A percentile compares a stretch with the other conserved stretches of the same genome.
These are phyloP conservation scores for Mortierella sp. DNA, from an alignment of 371 early-diverging fungal species.

Conservation along the genomic window DNA sequence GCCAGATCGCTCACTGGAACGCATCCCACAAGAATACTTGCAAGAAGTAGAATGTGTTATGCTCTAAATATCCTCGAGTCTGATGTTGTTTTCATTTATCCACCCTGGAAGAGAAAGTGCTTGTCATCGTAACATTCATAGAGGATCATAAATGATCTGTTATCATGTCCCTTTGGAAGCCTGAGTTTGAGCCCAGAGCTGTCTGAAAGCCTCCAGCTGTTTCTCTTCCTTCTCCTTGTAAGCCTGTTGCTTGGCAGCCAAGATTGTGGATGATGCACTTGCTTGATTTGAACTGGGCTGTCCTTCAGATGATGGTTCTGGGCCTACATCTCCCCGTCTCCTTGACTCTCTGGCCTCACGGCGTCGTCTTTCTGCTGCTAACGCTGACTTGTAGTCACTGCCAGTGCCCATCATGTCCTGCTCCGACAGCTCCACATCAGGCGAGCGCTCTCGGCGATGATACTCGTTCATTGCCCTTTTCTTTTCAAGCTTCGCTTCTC, in stretches of 20 bases:
- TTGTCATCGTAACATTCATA: neutral
- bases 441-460: slow-evolving; percentile 75
- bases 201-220: slow-evolving; percentile 55
- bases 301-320: neutral
- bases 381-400: slow-evolving; percentile 65
- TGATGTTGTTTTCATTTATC: neutral
- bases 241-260: slow-evolving; percentile 49
- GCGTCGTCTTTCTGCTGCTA: slow-evolving; percentile 61
- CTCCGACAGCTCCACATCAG: slow-evolving; percentile 81
- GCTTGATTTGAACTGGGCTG: slow-evolving; percentile 8
- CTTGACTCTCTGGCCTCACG: slow-evolving; percentile 61
- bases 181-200: slow-evolving; percentile 54
- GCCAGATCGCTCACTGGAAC: slow-evolving; percentile 69
- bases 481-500: slow-evolving; percentile 79
- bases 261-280: slow-evolving; percentile 6
- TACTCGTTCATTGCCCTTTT: slow-evolving; percentile 69
- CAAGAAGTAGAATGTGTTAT: slow-evolving; percentile 45
- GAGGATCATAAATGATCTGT: neutral
- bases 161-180: slow-evolving; percentile 33
- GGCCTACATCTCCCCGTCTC: slow-evolving; percentile 23
- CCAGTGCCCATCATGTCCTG: slow-evolving; percentile 73
- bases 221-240: slow-evolving; percentile 57
- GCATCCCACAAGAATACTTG: slow-evolving; percentile 62
- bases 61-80: neutral
- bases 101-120: neutral